Base-by-base conservation (phyloP, 1,284 basidiomycete species). In the Ganoderma meredithae region DNA sequence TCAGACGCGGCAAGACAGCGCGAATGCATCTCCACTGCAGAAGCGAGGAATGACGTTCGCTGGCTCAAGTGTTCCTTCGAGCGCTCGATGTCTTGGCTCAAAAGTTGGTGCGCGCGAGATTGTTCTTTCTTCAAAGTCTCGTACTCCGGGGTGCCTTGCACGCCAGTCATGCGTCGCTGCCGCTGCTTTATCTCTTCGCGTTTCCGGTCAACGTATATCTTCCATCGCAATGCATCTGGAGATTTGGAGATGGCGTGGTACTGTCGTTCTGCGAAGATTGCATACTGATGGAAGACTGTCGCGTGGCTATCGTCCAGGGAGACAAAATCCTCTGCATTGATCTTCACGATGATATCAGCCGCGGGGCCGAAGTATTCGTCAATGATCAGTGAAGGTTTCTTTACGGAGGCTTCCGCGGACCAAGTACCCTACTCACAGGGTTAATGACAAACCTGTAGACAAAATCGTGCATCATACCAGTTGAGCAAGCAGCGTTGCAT, bases 191-290 rank as follows among this genome's bases (percentile, higher is more conserved):
- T 84, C 75, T 95, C 91, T 70, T 87, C 83, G 36, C 77, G 83
- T 78, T 94, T 94, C 52, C 91, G 87, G 62, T 92, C 89, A n/a
- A 89, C 84, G 73, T 95, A 95, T 0, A 91, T 81, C 74, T 89
- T 91, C 78, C 90, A 88, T 62, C 92, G 84, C 52, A 91, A 78
- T 2, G 88, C 85, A 71, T 97, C 95, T 0, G 93, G 88, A 0
- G 94, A 94, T 66, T 86, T 87, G 27, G 85, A 79, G 52, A 93
- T 85, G 1, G 87, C 81, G 67, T 91, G 87, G 75, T 95, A 96
- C 74, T 99, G 96, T 8, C 87, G 84, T 76, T 98, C 95, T 0
- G 96, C 93, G 76, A 99, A 99, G 27, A 88, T 84, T 0, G 97
- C 97, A 77, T 90, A 98, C 72, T 94, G 88, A 73, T 93, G 90